phyloP scores from a whole-genome alignment of 2,329 filamentous ascomycete genomes.

The Aureobasidium vineae region DNA sequence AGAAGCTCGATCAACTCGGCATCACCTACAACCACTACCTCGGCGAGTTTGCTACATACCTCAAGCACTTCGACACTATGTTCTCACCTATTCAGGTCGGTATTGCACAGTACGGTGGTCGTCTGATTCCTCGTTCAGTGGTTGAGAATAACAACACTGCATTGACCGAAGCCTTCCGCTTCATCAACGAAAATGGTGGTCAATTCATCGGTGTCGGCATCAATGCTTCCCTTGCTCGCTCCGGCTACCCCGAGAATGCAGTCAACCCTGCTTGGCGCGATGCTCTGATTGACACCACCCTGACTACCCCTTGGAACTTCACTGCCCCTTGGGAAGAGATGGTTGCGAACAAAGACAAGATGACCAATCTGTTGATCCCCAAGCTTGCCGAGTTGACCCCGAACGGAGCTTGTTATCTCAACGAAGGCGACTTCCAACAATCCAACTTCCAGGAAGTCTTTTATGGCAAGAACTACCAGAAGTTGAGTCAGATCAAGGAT shows the following conservation, averaged over 20 bases:
- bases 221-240: conserved; percentile 40
- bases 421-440: conserved; percentile 42
- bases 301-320: conserved; percentile 38
- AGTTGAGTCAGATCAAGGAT: conserved; percentile 41
- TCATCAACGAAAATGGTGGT: conserved; percentile 39
- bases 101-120: conserved; percentile 33
- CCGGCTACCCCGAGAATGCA: conserved; percentile 41
- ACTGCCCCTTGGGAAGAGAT: conserved; percentile 42
- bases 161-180: conserved; percentile 38
- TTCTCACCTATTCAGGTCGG: conserved; percentile 38
- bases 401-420: conserved; percentile 34
- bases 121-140: conserved; percentile 40
- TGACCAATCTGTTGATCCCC: conserved; percentile 44
- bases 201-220: conserved; percentile 43
- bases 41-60: conserved; percentile 38
- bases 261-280: conserved; percentile 44
- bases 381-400: conserved; percentile 43
- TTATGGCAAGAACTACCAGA: conserved; percentile 45
- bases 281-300: conserved; percentile 35
- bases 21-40: conserved; percentile 39
- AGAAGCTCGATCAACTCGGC: conserved; percentile 41
- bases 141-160: conserved; percentile 36
- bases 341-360: conserved; percentile 40
- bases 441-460: conserved; percentile 44
- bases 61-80: conserved; percentile 38